phyloP scores from a whole-genome alignment of 2,329 filamentous ascomycete species.

The Lithohypha guttulata region DNA sequence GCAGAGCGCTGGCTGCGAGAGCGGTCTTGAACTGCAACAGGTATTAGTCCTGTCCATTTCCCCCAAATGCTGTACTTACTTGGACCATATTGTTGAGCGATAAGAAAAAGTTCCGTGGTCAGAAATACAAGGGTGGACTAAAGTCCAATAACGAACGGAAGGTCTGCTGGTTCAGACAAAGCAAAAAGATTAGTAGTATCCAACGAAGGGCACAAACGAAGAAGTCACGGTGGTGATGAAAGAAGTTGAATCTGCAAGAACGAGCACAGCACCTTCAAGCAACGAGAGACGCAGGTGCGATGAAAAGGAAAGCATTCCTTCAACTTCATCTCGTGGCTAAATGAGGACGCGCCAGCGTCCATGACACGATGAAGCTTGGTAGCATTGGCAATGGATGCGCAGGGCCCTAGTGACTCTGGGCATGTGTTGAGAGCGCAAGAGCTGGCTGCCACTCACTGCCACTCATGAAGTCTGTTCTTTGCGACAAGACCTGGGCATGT shows the following conservation, averaged over 20 bases:
- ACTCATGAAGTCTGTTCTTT: neutral
- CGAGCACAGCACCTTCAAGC: neutral
- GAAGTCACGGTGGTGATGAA: conserved; percentile 1
- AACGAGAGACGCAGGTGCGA: conserved; percentile 4
- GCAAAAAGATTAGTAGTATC: neutral
- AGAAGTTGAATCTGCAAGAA: neutral
- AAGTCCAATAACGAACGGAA: conserved; percentile 3
- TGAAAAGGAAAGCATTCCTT: neutral
- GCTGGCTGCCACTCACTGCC: no score
- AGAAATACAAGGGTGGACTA: neutral
- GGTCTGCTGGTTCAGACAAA: conserved; percentile 3
- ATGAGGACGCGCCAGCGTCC: neutral
- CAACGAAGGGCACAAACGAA: conserved; percentile 3
- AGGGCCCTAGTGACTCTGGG: conserved; percentile 5
- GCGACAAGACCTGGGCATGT: conserved; percentile 8
- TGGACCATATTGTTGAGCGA: conserved; percentile 14
- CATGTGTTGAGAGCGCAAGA: conserved; percentile 5
- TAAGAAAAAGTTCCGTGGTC: neutral
- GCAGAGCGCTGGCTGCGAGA: conserved; percentile 29
- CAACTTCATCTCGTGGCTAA: no score
- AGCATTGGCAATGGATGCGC: conserved; percentile 6
- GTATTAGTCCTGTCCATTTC: conserved; percentile 7
- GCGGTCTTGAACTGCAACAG: conserved; percentile 14
- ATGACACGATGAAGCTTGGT: neutral
- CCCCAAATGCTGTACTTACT: conserved; percentile 9